phyloP scores from a whole-genome alignment of 2,329 filamentous ascomycete species.

The Arthrocladium fulminans region DNA sequence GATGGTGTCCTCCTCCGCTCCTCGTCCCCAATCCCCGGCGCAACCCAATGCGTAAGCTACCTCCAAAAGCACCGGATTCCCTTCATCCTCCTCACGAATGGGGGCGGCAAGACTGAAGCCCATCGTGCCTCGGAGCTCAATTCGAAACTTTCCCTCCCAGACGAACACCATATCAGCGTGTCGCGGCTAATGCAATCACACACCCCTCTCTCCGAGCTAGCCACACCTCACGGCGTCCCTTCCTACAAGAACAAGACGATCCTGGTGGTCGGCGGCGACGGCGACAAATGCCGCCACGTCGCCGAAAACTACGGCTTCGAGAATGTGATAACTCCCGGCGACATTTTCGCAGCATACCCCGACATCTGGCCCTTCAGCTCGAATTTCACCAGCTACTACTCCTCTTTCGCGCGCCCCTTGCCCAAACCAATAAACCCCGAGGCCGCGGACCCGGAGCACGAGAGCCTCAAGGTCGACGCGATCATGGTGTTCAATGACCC shows the following conservation, averaged over 20 bases:
- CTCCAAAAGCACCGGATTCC: slow-evolving; percentile 69
- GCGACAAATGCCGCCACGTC: slow-evolving; percentile 59
- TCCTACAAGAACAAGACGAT: slow-evolving; percentile 56
- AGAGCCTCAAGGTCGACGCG: slow-evolving; percentile 69
- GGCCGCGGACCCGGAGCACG: slow-evolving; percentile 21
- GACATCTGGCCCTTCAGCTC: slow-evolving; percentile 76
- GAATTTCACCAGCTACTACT: slow-evolving; percentile 53
- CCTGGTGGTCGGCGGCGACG: slow-evolving; percentile 63
- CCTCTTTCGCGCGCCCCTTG: slow-evolving; percentile 30
- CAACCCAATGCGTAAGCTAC: slow-evolving; percentile 61
- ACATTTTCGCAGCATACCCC: slow-evolving; percentile 67
- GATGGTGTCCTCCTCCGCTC: slow-evolving; percentile 91
- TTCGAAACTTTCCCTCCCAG: slow-evolving; percentile 51
- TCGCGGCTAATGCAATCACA: slow-evolving; percentile 80
- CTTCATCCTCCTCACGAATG: slow-evolving; percentile 93
- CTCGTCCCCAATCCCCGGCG: slow-evolving; percentile 67
- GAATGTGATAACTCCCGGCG: slow-evolving; percentile 74
- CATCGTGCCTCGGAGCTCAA: slow-evolving; percentile 64
- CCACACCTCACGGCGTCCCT: slow-evolving; percentile 2
- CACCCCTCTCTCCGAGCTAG: slow-evolving; percentile 70
- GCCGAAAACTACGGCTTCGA: slow-evolving; percentile 71
- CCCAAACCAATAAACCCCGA: slow-evolving; percentile 34
- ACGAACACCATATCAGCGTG: slow-evolving; percentile 42
- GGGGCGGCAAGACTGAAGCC: slow-evolving; percentile 74
- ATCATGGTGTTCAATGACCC: slow-evolving; percentile 94